Base-by-base conservation (phyloP, 139 green algal species). In the Ulvella scutata region DNA sequence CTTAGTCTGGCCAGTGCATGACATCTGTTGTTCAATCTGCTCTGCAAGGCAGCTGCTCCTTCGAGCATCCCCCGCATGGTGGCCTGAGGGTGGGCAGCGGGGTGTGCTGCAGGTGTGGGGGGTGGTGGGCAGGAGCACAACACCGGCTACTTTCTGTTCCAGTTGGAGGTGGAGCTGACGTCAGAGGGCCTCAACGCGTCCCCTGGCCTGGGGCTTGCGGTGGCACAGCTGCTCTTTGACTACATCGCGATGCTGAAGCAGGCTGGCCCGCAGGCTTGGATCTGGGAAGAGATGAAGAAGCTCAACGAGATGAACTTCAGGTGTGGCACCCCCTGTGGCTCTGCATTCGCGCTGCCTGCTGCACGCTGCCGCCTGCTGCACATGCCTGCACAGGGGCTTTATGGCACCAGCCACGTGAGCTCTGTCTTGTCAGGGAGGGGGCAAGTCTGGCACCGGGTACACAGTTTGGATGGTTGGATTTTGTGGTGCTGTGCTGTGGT, bases 161-260 rank as follows among this genome's bases (percentile, higher is more conserved):
- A 85, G 26, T 77, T 92, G 4, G 74, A 77, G 39, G 75, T 92
- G 23, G 84, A 77, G 2, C 80, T 96, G 28, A 97, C 94, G 6
- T 90, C 96, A 28, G 82, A 82, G 9, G 94, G 93, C 1, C 80
- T 97, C 21, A 35, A 77, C n/a, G 88, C 86, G 43, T 85, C 44
- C 2, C 87, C 83, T 43, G 91, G 91, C 31, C 79, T 75, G 33
- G 91, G 91, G 3, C 79, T 97, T 59, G 87, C 82, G 21, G 72
- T 79, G 7, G 83, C 88, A 35, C 78, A 29, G 23, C 79, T 95
- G 44, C 36, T 97, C 38, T 97, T 96, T 51, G 60, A 92, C 40
- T 97, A 96, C 83, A 62, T 98, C 3, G 60, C 37, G 21, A 86
- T 97, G 87, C 82, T 97, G 76, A 72, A 77, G 17, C 2, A n/a